Base-by-base conservation (phyloP, 306 rosid species). In the Glycyrrhiza uralensis region DNA sequence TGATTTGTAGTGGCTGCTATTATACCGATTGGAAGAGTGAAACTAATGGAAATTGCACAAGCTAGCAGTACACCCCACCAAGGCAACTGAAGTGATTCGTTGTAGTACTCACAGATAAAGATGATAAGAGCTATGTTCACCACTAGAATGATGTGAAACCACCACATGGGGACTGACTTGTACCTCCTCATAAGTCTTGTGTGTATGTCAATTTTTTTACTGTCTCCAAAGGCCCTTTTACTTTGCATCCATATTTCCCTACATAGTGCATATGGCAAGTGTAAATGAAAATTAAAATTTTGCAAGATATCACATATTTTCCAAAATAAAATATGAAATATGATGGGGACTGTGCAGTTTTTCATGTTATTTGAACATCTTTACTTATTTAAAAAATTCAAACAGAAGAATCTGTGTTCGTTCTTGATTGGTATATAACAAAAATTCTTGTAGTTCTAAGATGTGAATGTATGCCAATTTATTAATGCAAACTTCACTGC, bases 1-100 rank as follows among this genome's bases (percentile, higher is more conserved):
- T 88, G 96, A 71, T 93, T 93, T 81, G 96, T 89, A 39, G 97
- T 92, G 38, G 96, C 96, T 6, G 45, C 0, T 52, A 92, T 87
- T 79, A 92, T 81, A 58, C 97, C 97, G 2, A 87, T 77, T 12
- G 96, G 96, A 45, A 85, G 89, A 24, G 96, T 87, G 80, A 84
- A 92, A 36, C 69, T 46, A 69, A 92, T 24, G 35, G 96, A 78
- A 69, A 89, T 79, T 55, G 76, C 87, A 58, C 93, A 89, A 73
- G 90, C 96, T 74, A 89, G 87, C 52, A 92, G 32, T 2, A 86
- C 91, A 17, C 96, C 97, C 97, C 97, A 92, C 97, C 97, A 92
- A 38, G 91, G 97, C 76, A 91, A 67, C 72, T 89, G 96, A 70
- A 92, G 96, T 5, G 96, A 68, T 55, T 71, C 84, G 0, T 81